Conservation (phyloP, 2,329 filamentous ascomycete genomes). For the Hymenoscyphus salicellus region DNA sequence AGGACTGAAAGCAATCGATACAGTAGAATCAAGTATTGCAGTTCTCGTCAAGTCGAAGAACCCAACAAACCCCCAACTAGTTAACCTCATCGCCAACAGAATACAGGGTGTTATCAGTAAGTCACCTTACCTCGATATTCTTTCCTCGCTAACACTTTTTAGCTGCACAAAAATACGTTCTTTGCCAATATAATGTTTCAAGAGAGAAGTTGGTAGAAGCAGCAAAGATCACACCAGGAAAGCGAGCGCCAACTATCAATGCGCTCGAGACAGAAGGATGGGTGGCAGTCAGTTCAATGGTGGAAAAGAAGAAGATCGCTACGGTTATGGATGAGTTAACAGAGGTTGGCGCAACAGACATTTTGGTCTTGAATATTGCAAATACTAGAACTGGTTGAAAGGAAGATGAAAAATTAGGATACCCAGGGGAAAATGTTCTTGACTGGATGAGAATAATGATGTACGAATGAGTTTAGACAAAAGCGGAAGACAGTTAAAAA, state of each 20-base stretch:
- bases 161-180: slow-evolving; percentile 86
- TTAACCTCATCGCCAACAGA: slow-evolving; percentile 79
- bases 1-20: slow-evolving; percentile 89
- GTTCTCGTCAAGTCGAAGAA: slow-evolving; percentile 88
- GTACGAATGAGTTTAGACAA: background rate
- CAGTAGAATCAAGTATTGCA: slow-evolving; percentile 82
- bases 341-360: slow-evolving; percentile 35
- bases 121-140: slow-evolving; percentile 27
- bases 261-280: slow-evolving; percentile 82
- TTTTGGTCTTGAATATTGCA: slow-evolving; percentile 36
- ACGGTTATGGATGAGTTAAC: slow-evolving; percentile 37
- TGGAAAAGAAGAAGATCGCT: slow-evolving; percentile 38
- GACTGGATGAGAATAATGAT: background rate
- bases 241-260: slow-evolving; percentile 90
- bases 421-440: background rate
- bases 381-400: slow-evolving; percentile 33
- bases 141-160: slow-evolving; percentile 15
- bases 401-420: slow-evolving; percentile 1
- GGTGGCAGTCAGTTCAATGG: slow-evolving; percentile 95
- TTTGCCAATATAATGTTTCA: slow-evolving; percentile 94
- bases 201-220: slow-evolving; percentile 65
- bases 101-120: slow-evolving; percentile 88
- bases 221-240: slow-evolving; percentile 81
- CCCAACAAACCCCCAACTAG: slow-evolving; percentile 74
- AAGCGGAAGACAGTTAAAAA: background rate